Conservation (phyloP, 2,329 filamentous ascomycete species). For the Aspergillus niger region DNA sequence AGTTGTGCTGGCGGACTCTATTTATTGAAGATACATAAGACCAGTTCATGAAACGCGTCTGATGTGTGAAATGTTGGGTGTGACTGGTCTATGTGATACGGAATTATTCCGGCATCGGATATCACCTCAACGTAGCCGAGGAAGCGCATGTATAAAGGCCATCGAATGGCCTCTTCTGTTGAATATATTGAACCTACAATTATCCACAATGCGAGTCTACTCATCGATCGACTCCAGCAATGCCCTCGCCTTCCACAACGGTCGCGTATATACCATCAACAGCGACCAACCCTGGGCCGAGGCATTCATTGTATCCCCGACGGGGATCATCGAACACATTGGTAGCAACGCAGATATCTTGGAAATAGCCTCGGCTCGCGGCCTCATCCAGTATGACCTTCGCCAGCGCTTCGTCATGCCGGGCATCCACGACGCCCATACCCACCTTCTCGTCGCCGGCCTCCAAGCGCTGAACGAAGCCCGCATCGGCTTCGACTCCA, state of each 20-base stretch:
- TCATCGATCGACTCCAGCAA: slow-evolving; percentile 4
- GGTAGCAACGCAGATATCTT: slow-evolving; percentile 29
- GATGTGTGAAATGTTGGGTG: neutral
- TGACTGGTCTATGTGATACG: neutral
- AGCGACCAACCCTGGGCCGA: slow-evolving; percentile 21
- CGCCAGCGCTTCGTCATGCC: slow-evolving; percentile 38
- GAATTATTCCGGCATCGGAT: neutral
- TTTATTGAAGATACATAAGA: neutral
- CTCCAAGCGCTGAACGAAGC: slow-evolving; percentile 30
- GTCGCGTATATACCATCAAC: slow-evolving; percentile 34
- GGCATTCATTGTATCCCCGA: slow-evolving; percentile 33
- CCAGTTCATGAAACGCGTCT: neutral
- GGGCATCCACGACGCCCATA: slow-evolving; percentile 42
- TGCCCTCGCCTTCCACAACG: slow-evolving; percentile 28
- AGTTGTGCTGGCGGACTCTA: neutral
- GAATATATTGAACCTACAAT: neutral
- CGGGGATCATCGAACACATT: slow-evolving; percentile 29
- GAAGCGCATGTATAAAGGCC: neutral
- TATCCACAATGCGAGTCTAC: neutral
- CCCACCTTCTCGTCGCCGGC: slow-evolving; percentile 34
- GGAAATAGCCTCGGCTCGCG: slow-evolving; percentile 15
- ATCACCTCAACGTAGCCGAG: neutral
- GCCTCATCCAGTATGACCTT: slow-evolving; percentile 29
- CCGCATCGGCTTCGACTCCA: slow-evolving; percentile 29
- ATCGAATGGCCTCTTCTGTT: neutral